Percentiles rank a stretch among this genome's conserved stretches.
These are phyloP conservation scores for Stemphylium vesicarium DNA, from an alignment of 2,329 filamentous ascomycete species.

Conservation along the genomic window DNA sequence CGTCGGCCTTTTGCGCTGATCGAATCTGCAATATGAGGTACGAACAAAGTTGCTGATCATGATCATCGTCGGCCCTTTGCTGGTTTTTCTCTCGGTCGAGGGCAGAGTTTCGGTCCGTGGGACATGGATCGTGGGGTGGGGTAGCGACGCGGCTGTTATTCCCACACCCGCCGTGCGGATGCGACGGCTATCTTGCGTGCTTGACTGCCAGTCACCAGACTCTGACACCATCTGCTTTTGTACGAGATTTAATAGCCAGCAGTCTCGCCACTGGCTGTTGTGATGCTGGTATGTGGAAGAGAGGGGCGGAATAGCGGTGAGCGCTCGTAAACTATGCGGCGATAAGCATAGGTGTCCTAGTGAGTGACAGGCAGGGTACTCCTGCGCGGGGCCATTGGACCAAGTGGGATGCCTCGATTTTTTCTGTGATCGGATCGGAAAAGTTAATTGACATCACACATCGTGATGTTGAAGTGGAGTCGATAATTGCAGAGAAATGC, in stretches of 20 bases:
- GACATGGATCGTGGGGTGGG: constrained; percentile 18
- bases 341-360: not conserved
- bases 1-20: not conserved
- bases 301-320: constrained; percentile 17
- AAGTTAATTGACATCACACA: constrained; percentile 31
- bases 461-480: constrained; percentile 22
- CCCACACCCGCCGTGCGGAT: constrained; percentile 10
- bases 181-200: constrained; percentile 21
- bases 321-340: not conserved
- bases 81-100: constrained; percentile 15
- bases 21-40: constrained; percentile 15
- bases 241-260: not conserved
- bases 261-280: not conserved
- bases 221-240: constrained; percentile 3
- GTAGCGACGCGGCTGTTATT: constrained; percentile 11
- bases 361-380: constrained; percentile 4
- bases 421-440: constrained; percentile 5
- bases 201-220: constrained; percentile 5
- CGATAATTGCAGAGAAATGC: constrained; percentile 14
- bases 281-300: not conserved
- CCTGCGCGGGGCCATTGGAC: not conserved
- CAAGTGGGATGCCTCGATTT: constrained; percentile 5
- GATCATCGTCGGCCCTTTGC: constrained; percentile 18
- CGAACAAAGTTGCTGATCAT: constrained; percentile 24
- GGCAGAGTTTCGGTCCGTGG: constrained; percentile 16